These are phyloP conservation scores for Cucurbita moschata DNA, from an alignment of 306 rosid species.

Conservation along the genomic window DNA sequence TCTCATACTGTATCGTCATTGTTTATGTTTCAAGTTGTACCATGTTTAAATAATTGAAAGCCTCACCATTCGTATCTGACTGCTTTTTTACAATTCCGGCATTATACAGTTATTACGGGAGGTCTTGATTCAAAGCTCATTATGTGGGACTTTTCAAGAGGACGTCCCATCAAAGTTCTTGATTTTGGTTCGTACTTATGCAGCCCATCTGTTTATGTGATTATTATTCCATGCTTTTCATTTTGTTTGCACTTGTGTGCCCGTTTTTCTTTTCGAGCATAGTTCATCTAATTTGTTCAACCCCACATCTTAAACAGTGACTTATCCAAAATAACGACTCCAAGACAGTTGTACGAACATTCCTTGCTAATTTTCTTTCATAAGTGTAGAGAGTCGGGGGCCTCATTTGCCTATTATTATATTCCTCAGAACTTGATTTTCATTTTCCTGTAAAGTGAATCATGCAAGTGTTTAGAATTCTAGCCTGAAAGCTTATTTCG, in stretches of 20 bases:
- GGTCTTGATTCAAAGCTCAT: conserved; percentile 84
- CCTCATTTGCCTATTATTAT: neutral
- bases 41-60: neutral
- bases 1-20: neutral
- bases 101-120: conserved; percentile 62
- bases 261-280: neutral
- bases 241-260: neutral
- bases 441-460: neutral
- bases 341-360: neutral
- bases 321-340: neutral
- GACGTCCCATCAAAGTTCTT: conserved; percentile 47
- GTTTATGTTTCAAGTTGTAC: neutral
- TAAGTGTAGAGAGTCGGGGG: neutral
- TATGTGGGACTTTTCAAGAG: conserved; percentile 89
- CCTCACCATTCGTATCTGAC: neutral
- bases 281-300: neutral
- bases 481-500: neutral
- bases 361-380: neutral
- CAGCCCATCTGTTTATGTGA: neutral
- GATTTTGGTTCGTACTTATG: conserved; percentile 39
- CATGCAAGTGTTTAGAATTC: neutral
- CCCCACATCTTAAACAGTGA: neutral
- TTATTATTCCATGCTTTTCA: neutral
- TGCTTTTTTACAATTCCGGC: neutral
- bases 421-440: neutral